A percentile compares a stretch with the other conserved stretches of the same genome.
Conservation (phyloP, 768 basidiomycete genomes). For the Macrolepiota dolichaula region DNA sequence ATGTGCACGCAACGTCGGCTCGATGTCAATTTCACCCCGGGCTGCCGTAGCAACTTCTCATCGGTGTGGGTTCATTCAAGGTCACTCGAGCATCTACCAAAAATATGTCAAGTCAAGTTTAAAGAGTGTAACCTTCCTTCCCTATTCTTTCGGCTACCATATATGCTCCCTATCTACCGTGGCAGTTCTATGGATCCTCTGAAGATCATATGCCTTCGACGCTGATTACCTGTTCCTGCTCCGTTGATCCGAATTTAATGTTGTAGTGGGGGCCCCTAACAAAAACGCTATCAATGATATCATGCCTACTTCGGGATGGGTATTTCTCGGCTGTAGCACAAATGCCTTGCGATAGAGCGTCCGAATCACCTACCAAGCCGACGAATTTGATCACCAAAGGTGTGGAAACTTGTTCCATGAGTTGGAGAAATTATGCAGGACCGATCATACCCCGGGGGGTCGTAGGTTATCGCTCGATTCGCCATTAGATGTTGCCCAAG, state of each 20-base stretch:
- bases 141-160: neutral
- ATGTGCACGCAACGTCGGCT: neutral
- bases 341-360: constrained; percentile 5
- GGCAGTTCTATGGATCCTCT: constrained; percentile 7
- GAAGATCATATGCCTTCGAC: constrained; percentile 10
- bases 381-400: neutral
- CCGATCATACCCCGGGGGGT: constrained; percentile 25
- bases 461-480: constrained; percentile 15
- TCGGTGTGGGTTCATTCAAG: neutral
- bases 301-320: constrained; percentile 10
- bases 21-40: neutral
- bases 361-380: constrained; percentile 3
- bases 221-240: neutral
- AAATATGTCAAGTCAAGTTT: neutral
- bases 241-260: neutral
- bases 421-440: neutral
- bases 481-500: neutral
- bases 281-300: constrained; percentile 9
- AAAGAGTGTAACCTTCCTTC: neutral
- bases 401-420: constrained; percentile 8
- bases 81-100: neutral
- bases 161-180: neutral
- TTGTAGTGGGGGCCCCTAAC: neutral
- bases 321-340: constrained; percentile 7
- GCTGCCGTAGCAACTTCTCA: neutral